Percentiles rank a stretch among this genome's conserved stretches.
Conservation (phyloP, 1,284 basidiomycete genomes). For the Microbotryum lychnidis-dioicae region DNA sequence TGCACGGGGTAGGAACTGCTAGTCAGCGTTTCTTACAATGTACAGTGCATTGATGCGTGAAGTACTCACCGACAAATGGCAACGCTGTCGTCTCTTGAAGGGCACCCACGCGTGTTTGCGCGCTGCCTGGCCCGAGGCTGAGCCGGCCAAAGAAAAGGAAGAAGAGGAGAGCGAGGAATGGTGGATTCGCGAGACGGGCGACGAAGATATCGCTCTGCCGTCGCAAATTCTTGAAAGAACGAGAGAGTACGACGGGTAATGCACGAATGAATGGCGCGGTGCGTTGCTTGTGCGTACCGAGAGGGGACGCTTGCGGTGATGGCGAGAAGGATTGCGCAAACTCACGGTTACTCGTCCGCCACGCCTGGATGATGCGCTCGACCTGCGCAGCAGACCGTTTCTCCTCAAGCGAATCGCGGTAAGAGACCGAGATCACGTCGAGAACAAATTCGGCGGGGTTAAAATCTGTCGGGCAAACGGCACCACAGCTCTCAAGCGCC, state of each 20-base stretch:
- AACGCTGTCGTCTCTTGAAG: slow-evolving; percentile 31
- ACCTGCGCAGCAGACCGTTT: slow-evolving; percentile 4
- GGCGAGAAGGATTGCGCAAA: background rate
- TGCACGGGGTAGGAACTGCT: slow-evolving; percentile 35
- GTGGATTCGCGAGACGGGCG: slow-evolving; percentile 27
- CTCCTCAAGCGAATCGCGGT: slow-evolving; percentile 6
- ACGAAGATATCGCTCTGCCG: slow-evolving; percentile 30
- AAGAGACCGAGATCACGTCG: slow-evolving; percentile 25
- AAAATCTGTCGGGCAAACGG: slow-evolving; percentile 24
- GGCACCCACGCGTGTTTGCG: slow-evolving; percentile 44
- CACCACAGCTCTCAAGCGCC: slow-evolving; percentile 38
- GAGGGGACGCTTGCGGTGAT: background rate
- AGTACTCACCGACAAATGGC: slow-evolving; percentile 16
- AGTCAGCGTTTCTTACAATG: background rate
- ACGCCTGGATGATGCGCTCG: slow-evolving; percentile 6
- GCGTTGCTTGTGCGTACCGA: background rate
- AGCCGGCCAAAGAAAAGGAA: slow-evolving; percentile 44
- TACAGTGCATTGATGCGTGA: slow-evolving; percentile 4
- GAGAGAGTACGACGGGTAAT: slow-evolving; percentile 20
- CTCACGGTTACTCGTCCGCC: background rate
- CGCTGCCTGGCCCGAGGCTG: slow-evolving; percentile 38
- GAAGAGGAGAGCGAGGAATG: slow-evolving; percentile 36
- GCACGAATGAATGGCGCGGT: slow-evolving; percentile 18
- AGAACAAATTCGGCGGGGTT: slow-evolving; percentile 32
- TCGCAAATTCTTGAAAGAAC: slow-evolving; percentile 29